A percentile compares a stretch with the other conserved stretches of the same genome.
Conservation (phyloP, 148 eudicot species). For the Arbutus unedo region DNA sequence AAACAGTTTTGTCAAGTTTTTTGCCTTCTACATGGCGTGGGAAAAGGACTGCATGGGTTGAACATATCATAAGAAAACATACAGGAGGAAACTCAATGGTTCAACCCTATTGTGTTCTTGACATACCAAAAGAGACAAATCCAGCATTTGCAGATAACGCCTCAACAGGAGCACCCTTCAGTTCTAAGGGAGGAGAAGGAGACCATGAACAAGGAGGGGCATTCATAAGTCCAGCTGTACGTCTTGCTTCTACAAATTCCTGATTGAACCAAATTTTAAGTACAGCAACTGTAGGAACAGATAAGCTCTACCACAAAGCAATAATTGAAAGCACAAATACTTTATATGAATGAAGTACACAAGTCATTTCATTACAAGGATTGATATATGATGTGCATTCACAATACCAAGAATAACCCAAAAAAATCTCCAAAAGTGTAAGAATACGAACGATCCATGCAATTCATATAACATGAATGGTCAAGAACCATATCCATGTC, state of each 20-base stretch:
- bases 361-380: slow-evolving; percentile 2
- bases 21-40: slow-evolving; percentile 91
- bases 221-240: slow-evolving; percentile 62
- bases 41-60: slow-evolving; percentile 54
- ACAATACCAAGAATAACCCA: not conserved
- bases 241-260: slow-evolving; percentile 90
- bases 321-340: not conserved
- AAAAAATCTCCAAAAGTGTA: not conserved
- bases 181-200: slow-evolving; percentile 77
- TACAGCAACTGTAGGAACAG: not conserved
- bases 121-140: slow-evolving; percentile 80
- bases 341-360: slow-evolving; percentile 4
- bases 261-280: slow-evolving; percentile 19
- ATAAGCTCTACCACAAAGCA: slow-evolving; percentile 3
- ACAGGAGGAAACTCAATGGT: slow-evolving; percentile 5
- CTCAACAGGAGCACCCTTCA: slow-evolving; percentile 59
- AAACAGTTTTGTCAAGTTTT: slow-evolving; percentile 85
- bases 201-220: slow-evolving; percentile 96
- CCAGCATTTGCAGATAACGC: slow-evolving; percentile 86
- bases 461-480: not conserved
- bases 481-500: not conserved
- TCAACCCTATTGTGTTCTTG: slow-evolving; percentile 14
- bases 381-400: not conserved
- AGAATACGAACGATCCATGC: not conserved
- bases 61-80: slow-evolving; percentile 14